These are phyloP conservation scores for Talaromyces albobiverticillius DNA, from an alignment of 2,329 filamentous ascomycete genomes.

Conservation along the genomic window DNA sequence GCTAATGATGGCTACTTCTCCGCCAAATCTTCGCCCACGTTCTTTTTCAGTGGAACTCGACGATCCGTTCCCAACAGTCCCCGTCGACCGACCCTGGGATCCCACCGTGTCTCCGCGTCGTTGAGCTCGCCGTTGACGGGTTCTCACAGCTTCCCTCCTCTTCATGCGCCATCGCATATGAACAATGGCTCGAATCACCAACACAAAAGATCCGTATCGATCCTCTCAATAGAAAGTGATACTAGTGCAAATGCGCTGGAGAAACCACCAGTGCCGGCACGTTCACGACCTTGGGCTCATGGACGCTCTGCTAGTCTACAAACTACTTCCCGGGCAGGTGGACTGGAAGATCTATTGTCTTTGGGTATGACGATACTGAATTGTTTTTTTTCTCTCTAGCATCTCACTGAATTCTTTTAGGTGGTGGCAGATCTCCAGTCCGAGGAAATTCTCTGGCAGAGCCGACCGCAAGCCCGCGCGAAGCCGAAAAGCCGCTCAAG, in stretches of 20 bases:
- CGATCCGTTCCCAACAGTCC: slow-evolving; percentile 35
- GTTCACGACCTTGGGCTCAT: slow-evolving; percentile 64
- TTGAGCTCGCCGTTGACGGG: slow-evolving; percentile 37
- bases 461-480: slow-evolving; percentile 29
- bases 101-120: slow-evolving; percentile 39
- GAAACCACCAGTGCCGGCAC: slow-evolving; percentile 31
- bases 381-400: not conserved
- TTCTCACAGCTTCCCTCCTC: slow-evolving; percentile 42
- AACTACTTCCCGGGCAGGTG: slow-evolving; percentile 54
- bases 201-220: slow-evolving; percentile 76
- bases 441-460: slow-evolving; percentile 31
- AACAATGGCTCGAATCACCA: slow-evolving; percentile 40
- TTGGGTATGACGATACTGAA: slow-evolving; percentile 33
- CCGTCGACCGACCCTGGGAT: slow-evolving; percentile 25
- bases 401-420: slow-evolving; percentile 7
- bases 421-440: slow-evolving; percentile 32
- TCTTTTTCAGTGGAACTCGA: slow-evolving; percentile 34
- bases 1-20: slow-evolving; percentile 38
- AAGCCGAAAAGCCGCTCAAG: slow-evolving; percentile 30
- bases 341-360: slow-evolving; percentile 36
- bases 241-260: slow-evolving; percentile 26
- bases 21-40: slow-evolving; percentile 32
- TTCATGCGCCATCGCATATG: slow-evolving; percentile 24
- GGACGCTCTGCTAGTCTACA: slow-evolving; percentile 78
- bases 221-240: slow-evolving; percentile 69